phyloP scores from a whole-genome alignment of 2,329 filamentous ascomycete species.

The Aspergillus spinulosporus region DNA sequence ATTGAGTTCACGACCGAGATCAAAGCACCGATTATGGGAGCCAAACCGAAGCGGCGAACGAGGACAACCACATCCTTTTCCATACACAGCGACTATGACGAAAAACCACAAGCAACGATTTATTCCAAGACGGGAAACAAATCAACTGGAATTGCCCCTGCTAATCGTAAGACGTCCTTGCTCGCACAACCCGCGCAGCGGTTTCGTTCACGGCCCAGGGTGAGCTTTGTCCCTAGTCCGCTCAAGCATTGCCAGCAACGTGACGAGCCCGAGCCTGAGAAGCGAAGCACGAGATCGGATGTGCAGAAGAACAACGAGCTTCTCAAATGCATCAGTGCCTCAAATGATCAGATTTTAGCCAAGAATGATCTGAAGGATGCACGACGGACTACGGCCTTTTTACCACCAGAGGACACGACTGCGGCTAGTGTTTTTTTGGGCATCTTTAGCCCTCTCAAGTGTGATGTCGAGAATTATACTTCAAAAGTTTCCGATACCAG shows the following conservation, averaged over 20 bases:
- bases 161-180: conserved; percentile 35
- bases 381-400: conserved; percentile 43
- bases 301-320: conserved; percentile 21
- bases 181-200: conserved; percentile 44
- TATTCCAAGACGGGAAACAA: conserved; percentile 24
- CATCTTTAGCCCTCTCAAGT: conserved; percentile 45
- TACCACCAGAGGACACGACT: conserved; percentile 45
- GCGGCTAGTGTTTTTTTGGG: conserved; percentile 47
- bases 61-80: conserved; percentile 32
- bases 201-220: conserved; percentile 34
- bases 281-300: conserved; percentile 12
- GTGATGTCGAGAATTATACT: conserved; percentile 3
- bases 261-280: conserved; percentile 11
- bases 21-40: conserved; percentile 30
- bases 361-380: conserved; percentile 31
- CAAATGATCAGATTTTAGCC: conserved; percentile 1
- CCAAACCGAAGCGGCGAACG: conserved; percentile 32
- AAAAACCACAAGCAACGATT: conserved; percentile 15
- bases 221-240: conserved; percentile 29
- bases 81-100: conserved; percentile 42
- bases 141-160: conserved; percentile 9
- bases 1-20: conserved; percentile 46
- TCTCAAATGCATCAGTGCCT: conserved; percentile 18
- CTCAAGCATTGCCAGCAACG: conserved; percentile 17
- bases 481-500: conserved; percentile 30